phyloP scores from a whole-genome alignment of 768 basidiomycete species.

The Kwoniella dendrophila region DNA sequence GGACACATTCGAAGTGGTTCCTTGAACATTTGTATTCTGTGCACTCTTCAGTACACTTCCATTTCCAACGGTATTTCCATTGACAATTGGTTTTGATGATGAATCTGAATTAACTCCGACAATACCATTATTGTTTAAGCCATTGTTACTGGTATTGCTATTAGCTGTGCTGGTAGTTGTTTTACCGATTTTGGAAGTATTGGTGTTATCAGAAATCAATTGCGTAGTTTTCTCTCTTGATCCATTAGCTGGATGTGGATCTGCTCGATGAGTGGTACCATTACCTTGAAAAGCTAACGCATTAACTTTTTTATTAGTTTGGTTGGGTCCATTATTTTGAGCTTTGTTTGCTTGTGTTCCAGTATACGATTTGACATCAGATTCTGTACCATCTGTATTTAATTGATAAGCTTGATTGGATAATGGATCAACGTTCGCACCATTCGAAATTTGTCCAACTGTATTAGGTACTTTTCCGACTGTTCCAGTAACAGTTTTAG shows the following conservation, averaged over 20 bases:
- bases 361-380: neutral
- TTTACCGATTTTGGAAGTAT: constrained; percentile 6
- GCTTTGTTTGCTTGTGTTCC: neutral
- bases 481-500: neutral
- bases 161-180: too few relatives aligned
- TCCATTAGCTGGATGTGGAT: constrained; percentile 1
- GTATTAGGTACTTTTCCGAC: constrained; percentile 5
- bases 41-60: too few relatives aligned
- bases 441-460: neutral
- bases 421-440: neutral
- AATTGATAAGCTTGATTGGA: neutral
- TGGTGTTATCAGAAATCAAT: neutral
- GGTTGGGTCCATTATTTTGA: neutral
- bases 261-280: constrained; percentile 2
- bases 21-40: too few relatives aligned
- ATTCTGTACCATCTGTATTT: constrained; percentile 8
- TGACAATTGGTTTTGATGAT: too few relatives aligned
- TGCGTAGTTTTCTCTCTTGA: neutral
- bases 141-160: too few relatives aligned
- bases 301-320: constrained; percentile 9
- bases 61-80: too few relatives aligned
- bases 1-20: too few relatives aligned
- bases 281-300: constrained; percentile 1
- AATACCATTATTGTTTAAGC: too few relatives aligned
- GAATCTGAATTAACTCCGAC: too few relatives aligned